Percentiles rank a stretch among this genome's conserved stretches.
These are phyloP conservation scores for Tuber magnatum DNA, from an alignment of 495 filamentous ascomycete genomes.

Conservation along the genomic window DNA sequence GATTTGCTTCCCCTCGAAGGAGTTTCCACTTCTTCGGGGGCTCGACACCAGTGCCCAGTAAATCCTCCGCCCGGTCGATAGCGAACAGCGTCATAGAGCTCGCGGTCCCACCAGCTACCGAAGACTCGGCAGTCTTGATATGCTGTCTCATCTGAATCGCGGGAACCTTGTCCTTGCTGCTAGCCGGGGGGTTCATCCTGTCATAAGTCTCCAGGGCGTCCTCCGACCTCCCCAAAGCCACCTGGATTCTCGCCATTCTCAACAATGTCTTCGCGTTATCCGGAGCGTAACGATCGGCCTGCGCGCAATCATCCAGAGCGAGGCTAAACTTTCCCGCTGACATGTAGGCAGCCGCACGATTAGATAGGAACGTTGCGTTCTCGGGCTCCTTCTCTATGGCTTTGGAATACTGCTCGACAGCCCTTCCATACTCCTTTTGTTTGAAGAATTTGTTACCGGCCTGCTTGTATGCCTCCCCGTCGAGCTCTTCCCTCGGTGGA, in stretches of 20 bases:
- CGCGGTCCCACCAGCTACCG: constrained; percentile 59
- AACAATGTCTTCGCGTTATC: constrained; percentile 78
- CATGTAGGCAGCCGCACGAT: constrained; percentile 91
- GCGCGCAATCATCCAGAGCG: constrained; percentile 77
- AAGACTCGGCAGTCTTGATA: constrained; percentile 70
- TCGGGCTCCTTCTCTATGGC: constrained; percentile 73
- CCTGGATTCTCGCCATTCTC: constrained; percentile 81
- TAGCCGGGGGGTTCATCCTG: constrained; percentile 65
- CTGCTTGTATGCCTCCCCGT: constrained; percentile 84
- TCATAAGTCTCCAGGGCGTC: constrained; percentile 76
- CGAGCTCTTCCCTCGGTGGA: constrained; percentile 44
- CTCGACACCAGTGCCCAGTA: constrained; percentile 62
- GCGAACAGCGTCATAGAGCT: constrained; percentile 90
- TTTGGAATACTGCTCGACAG: constrained; percentile 89
- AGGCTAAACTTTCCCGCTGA: constrained; percentile 65
- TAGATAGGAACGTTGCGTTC: constrained; percentile 84
- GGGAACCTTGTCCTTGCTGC: constrained; percentile 70
- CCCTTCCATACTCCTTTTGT: constrained; percentile 72
- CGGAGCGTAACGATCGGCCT: constrained; percentile 72
- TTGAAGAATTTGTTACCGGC: constrained; percentile 96
- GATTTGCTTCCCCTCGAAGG: constrained; percentile 84
- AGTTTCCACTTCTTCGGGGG: constrained; percentile 88
- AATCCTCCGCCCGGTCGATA: constrained; percentile 76
- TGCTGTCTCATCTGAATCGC: constrained; percentile 79
- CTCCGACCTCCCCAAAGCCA: constrained; percentile 70